Evolutionary conservation across 2,329 filamentous ascomycete genomes (phyloP).

Genomic region (Colletotrichum neosansevieriae): DNA sequence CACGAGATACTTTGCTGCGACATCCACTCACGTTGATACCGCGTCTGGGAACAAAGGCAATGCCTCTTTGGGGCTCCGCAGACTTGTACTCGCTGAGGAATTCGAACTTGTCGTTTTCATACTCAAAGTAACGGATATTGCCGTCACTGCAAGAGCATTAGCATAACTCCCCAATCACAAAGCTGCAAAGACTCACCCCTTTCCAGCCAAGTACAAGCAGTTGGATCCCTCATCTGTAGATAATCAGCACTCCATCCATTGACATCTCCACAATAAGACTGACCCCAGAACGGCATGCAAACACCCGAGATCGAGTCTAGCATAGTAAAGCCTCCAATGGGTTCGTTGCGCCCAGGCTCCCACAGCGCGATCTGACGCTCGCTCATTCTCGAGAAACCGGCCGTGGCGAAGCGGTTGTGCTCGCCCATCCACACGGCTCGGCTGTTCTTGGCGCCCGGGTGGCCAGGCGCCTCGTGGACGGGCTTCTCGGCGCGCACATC

Average conservation of each 20-base stretch:
- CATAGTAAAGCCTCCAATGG: slow-evolving; percentile 89
- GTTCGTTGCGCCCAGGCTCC: slow-evolving; percentile 89
- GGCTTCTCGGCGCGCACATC: slow-evolving; percentile 94
- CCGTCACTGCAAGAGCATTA: slow-evolving; percentile 78
- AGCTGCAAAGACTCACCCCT: slow-evolving; percentile 76
- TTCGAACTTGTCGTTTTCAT: slow-evolving; percentile 98
- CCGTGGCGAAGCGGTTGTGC: slow-evolving; percentile 94
- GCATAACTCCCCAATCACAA: slow-evolving; percentile 2
- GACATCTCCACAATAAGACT: slow-evolving; percentile 41
- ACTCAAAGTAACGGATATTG: slow-evolving; percentile 99
- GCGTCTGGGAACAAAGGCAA: slow-evolving; percentile 94
- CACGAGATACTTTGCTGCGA: neutral
- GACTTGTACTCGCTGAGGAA: slow-evolving; percentile 98
- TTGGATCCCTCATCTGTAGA: slow-evolving; percentile 84
- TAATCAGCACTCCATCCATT: slow-evolving; percentile 42
- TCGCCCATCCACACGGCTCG: slow-evolving; percentile 97
- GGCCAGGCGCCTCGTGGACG: slow-evolving; percentile 85
- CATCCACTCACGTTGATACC: slow-evolving; percentile 80
- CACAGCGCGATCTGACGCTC: slow-evolving; percentile 95
- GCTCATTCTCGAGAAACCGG: slow-evolving; percentile 98
- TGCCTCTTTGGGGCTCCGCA: slow-evolving; percentile 90
- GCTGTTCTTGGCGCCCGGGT: slow-evolving; percentile 96
- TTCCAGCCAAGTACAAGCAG: slow-evolving; percentile 95
- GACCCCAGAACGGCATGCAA: slow-evolving; percentile 99
- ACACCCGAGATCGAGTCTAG: slow-evolving; percentile 97